Conservation (phyloP, 2,329 filamentous ascomycete species). For the Penicillium hordei region DNA sequence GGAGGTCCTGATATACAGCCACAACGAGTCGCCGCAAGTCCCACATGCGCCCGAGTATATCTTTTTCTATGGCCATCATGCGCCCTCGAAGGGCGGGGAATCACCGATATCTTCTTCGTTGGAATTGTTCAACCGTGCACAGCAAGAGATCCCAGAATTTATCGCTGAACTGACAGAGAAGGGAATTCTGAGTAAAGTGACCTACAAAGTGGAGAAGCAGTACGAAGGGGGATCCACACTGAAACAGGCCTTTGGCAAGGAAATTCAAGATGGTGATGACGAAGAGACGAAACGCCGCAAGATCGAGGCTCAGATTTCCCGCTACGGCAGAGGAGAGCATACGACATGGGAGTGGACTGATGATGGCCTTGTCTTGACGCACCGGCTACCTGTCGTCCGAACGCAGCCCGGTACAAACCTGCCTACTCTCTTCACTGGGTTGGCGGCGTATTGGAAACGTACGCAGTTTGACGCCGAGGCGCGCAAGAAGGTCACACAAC, state of each 20-base stretch:
- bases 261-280: slow-evolving; percentile 47
- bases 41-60: slow-evolving; percentile 55
- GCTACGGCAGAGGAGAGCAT: slow-evolving; percentile 48
- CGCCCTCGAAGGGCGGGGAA: slow-evolving; percentile 40
- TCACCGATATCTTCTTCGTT: slow-evolving; percentile 52
- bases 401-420: slow-evolving; percentile 49
- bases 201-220: slow-evolving; percentile 47
- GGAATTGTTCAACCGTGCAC: slow-evolving; percentile 48
- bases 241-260: slow-evolving; percentile 49
- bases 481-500: slow-evolving; percentile 38
- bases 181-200: slow-evolving; percentile 45
- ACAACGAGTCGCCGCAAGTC: slow-evolving; percentile 54
- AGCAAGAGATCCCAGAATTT: slow-evolving; percentile 51
- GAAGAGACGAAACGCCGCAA: slow-evolving; percentile 44
- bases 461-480: slow-evolving; percentile 22
- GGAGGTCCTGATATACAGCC: slow-evolving; percentile 51
- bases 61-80: slow-evolving; percentile 50
- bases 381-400: slow-evolving; percentile 49
- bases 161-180: slow-evolving; percentile 46
- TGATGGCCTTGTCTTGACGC: slow-evolving; percentile 46
- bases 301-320: slow-evolving; percentile 51
- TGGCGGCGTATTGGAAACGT: slow-evolving; percentile 49
- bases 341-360: slow-evolving; percentile 53
- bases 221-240: slow-evolving; percentile 51
- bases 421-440: slow-evolving; percentile 49